Base-by-base conservation (phyloP, 768 basidiomycete genomes). In the Lyophyllum atratum region DNA sequence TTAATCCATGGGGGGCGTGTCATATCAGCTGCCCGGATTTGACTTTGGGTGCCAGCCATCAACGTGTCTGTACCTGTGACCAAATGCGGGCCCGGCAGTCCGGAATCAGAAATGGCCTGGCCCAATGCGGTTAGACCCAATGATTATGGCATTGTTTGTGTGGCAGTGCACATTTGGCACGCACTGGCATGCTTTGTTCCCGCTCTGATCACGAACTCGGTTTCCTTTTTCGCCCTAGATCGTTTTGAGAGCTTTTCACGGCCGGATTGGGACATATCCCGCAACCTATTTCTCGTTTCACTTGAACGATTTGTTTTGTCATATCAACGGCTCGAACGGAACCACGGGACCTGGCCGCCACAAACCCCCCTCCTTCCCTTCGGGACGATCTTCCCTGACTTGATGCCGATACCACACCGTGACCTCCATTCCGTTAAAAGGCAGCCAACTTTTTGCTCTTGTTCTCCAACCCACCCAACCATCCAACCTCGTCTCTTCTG, bases 271-370 rank as follows among this genome's bases (percentile, higher is more conserved):
- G 66, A 55, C 40, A 26, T 34, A 55, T 56, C 58, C 54, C 47
- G 59, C 59, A 51, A 57, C 49, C 46, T 52, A 49, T 55, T 52
- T 52, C 51, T 49, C 17, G 34, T 48, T 51, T 52, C 56, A 58
- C n/a, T 28, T 45, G 26, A 19, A 47, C 29, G 19, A 15, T 47
- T 53, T 56, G 53, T 46, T 60, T 58, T 72, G 72, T 74, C 72
- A 73, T 72, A 66, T 72, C 70, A 71, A 73, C 72, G 70, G 69
- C 65, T 70, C 53, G 64, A 65, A 67, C 71, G 71, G 72, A 72
- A 63, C 64, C 73, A 74, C 70, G 72, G 69, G 73, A 72, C 70
- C 69, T 67, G 49, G 54, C 52, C 64, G 68, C 59, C 68, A 66
- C 66, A 72, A 64, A 63, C 62, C 65, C 63, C 63, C 55, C 4